These are phyloP conservation scores for Piper longum DNA, from an alignment of 164 flowering plant species.

Conservation along the genomic window DNA sequence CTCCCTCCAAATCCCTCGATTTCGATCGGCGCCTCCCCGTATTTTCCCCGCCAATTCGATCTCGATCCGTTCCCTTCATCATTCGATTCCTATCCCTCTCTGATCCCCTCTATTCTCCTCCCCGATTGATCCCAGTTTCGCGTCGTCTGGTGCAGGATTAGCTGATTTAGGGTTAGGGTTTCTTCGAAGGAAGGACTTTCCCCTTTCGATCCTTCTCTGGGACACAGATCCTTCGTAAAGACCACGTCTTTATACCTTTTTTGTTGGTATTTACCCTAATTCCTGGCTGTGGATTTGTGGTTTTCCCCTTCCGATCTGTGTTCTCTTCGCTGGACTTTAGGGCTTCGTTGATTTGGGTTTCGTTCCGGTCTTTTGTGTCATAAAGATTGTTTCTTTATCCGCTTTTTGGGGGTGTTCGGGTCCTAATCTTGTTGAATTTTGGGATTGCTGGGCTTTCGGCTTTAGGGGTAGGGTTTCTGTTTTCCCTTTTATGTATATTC, in stretches of 20 bases:
- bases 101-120: slow-evolving; percentile 3
- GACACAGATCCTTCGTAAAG: slow-evolving; percentile 1
- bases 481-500: slow-evolving; percentile 5
- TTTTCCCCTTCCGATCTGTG: slow-evolving; percentile 1
- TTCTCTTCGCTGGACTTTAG: slow-evolving; percentile 3
- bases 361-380: slow-evolving; percentile 6
- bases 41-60: slow-evolving; percentile 1
- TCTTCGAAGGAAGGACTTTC: neutral
- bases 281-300: slow-evolving; percentile 3
- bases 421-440: slow-evolving; percentile 7
- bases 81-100: neutral
- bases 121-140: slow-evolving; percentile 7
- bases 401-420: neutral
- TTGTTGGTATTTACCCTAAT: slow-evolving; percentile 1
- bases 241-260: neutral
- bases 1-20: neutral
- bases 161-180: slow-evolving; percentile 34
- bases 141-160: neutral
- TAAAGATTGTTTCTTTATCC: slow-evolving; percentile 1
- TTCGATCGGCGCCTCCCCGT: neutral
- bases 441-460: slow-evolving; percentile 12
- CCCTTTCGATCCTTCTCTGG: neutral
- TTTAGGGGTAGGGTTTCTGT: slow-evolving; percentile 15
- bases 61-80: neutral
- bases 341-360: slow-evolving; percentile 18